Percentiles rank a stretch among this genome's conserved stretches.
These are phyloP conservation scores for Pascua sp. DNA, from an alignment of 1,284 basidiomycete species.

Conservation along the genomic window DNA sequence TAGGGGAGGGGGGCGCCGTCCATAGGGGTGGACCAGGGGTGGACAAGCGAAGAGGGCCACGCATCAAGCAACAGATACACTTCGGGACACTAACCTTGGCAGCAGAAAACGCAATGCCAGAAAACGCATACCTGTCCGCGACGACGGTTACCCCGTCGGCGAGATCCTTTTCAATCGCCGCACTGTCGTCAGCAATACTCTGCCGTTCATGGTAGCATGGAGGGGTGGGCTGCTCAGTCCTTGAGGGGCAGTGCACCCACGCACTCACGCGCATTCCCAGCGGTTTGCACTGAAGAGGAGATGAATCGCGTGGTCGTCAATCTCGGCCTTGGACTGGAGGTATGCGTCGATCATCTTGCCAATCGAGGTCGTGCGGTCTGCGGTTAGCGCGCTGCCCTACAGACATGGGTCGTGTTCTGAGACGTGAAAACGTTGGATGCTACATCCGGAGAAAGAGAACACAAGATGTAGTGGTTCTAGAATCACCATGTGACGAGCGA, in stretches of 20 bases:
- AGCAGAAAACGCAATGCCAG: slow-evolving; percentile 89
- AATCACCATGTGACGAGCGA: too few relatives aligned
- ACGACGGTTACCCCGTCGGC: slow-evolving; percentile 68
- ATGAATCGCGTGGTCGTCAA: slow-evolving; percentile 89
- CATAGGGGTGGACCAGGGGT: too few relatives aligned
- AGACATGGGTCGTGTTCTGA: too few relatives aligned
- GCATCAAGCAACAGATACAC: slow-evolving; percentile 4
- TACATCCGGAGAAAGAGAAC: too few relatives aligned
- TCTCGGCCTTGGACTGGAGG: slow-evolving; percentile 72
- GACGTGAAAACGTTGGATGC: background rate
- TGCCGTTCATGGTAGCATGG: background rate
- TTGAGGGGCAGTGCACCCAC: background rate
- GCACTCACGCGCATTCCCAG: slow-evolving; percentile 86
- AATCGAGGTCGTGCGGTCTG: slow-evolving; percentile 87
- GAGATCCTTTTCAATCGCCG: slow-evolving; percentile 63
- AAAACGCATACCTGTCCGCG: slow-evolving; percentile 95
- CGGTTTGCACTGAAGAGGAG: slow-evolving; percentile 94
- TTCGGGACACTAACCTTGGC: slow-evolving; percentile 62
- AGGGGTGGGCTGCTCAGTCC: background rate
- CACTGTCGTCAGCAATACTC: slow-evolving; percentile 50
- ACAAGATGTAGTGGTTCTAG: background rate
- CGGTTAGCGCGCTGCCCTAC: background rate
- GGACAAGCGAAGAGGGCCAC: too few relatives aligned
- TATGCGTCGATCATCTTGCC: slow-evolving; percentile 94
- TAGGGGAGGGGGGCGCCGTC: too few relatives aligned